Evolutionary conservation across 2,329 filamentous ascomycete species (phyloP), one percentile per base, ranked within the genome.

Genomic region (Xylaria sp.): DNA sequence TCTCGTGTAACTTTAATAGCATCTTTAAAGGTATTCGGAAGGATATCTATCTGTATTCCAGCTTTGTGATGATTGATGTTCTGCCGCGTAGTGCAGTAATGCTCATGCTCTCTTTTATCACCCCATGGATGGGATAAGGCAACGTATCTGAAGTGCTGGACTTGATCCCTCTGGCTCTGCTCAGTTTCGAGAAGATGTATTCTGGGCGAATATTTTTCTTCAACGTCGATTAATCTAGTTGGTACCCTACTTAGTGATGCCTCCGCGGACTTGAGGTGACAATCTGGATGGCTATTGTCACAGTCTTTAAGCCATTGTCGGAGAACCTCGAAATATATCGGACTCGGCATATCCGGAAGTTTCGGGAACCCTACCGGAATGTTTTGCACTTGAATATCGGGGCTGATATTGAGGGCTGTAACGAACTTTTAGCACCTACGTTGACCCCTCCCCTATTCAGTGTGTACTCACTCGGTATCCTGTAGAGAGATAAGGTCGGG

Each of bases 71-170:
- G 1, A 2, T 2, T 2, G 4, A 65, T 47, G 39, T 65, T 65
- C 13, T 15, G 2, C 7, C 33, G 31, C 22, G 51, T 64, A 42
- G 61, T 67, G 33, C 33, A 61, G 31, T 61, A 67, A 51, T 60
- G 57, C 2, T 15, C 45, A 27, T 65, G 55, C 13, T 64, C 5
- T 20, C 55, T 25, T 74, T 71, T 10, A 67, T 74, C 6, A 1
- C 72, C 71, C 71, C 71, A 73, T 0, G 66, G 68, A 20, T 73
- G 72, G 0, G 72, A 73, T 1, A 73, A 20, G 2, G 72, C 72
- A 6, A 71, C 33, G 15, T 74, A 74, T 17, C 36, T 54, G 13
- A 53, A n/a, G n/a, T 20, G 20, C 31, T 29, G 20, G 9, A 42
- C 11, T 22, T 27, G 31, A 29, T 49, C 39, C 15, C 42, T 49